Evolutionary conservation across 805 yeast species (phyloP).

Genomic region (Tetrapisispora nanseiensis): DNA sequence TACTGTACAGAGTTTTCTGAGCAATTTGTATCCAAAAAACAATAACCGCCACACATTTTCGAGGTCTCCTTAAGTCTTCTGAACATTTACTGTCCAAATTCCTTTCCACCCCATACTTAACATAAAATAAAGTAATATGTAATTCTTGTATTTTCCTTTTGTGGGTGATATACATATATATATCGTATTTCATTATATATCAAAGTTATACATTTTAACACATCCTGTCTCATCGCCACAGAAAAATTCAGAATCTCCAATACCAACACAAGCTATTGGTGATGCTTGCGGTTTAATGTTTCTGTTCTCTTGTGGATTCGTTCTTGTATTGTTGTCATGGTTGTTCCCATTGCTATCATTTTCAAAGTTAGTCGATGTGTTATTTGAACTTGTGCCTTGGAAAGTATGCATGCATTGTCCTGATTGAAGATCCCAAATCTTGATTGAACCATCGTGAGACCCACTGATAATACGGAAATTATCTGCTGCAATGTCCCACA

Average conservation of each 20-base stretch:
- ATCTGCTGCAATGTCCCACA: constrained; percentile 95
- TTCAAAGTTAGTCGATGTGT: constrained; percentile 24
- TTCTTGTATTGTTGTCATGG: neutral
- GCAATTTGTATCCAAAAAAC: too few relatives aligned
- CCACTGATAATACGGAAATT: constrained; percentile 91
- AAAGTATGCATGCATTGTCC: constrained; percentile 93
- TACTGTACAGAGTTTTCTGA: too few relatives aligned
- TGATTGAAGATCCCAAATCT: constrained; percentile 92
- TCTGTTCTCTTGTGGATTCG: neutral
- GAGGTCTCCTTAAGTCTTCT: too few relatives aligned
- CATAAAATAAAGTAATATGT: too few relatives aligned
- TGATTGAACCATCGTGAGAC: constrained; percentile 83
- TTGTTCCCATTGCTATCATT: neutral
- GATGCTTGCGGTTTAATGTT: neutral
- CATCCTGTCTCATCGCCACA: constrained; percentile 85
- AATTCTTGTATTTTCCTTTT: too few relatives aligned
- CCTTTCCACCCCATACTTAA: too few relatives aligned
- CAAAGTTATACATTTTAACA: constrained; percentile 79
- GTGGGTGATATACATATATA: too few relatives aligned
- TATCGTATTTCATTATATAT: too few relatives aligned
- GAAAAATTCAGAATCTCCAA: constrained; percentile 82
- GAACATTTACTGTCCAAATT: too few relatives aligned
- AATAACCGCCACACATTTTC: too few relatives aligned
- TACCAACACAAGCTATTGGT: constrained; percentile 55
- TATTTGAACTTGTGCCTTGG: constrained; percentile 37